Base-by-base conservation (phyloP, 2,329 filamentous ascomycete genomes). In the Pseudogymnoascus sp. region DNA sequence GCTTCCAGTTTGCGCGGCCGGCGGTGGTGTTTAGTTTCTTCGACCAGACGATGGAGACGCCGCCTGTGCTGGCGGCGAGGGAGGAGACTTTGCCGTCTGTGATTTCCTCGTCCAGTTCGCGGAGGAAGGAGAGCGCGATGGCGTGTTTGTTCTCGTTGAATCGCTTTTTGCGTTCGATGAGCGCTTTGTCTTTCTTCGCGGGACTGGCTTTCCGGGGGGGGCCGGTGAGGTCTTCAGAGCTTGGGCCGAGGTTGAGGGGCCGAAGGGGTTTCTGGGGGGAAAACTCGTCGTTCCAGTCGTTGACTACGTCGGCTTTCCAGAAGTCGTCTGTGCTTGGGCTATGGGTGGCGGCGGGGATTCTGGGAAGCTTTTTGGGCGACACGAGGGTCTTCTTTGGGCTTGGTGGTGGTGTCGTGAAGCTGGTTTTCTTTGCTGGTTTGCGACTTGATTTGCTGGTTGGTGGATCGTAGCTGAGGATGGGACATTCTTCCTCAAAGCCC, bases 21-120 rank as follows among this genome's bases (percentile, higher is more conserved):
- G 90, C 90, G 0, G 90, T 93, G 1, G 88, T 89, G 71, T 88
- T 89, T 60, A 94, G 82, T n/a, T 84, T 90, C 68, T 88, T 90
- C 64, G 82, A 86, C 90, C 90, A 94, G 45, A 84, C 75, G 38
- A 93, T 79, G 62, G 83, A 82, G 55, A 93, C 80, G 0, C 90
- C 90, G 16, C 90, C 89, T 0, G 88, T 89, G 0, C 79, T 74
- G 2, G 79, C 77, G 0, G 88, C 79, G 19, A 92, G 77, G 23
- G 78, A 69, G 1, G 77, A 72, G 6, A 94, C 82, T 64, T 80
- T 76, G 7, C 87, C 85, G 2, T 78, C 68, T 0, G 87, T 86
- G 67, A 93, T 83, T 39, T 75, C 78, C 0, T 71, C 68, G 72
- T 94, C 90, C n/a, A 94, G 83, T 66, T 91, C 86, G 0, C 66